A percentile compares a stretch with the other conserved stretches of the same genome.
Conservation (phyloP, 331 rosid genomes). For the Saraca asoca region DNA sequence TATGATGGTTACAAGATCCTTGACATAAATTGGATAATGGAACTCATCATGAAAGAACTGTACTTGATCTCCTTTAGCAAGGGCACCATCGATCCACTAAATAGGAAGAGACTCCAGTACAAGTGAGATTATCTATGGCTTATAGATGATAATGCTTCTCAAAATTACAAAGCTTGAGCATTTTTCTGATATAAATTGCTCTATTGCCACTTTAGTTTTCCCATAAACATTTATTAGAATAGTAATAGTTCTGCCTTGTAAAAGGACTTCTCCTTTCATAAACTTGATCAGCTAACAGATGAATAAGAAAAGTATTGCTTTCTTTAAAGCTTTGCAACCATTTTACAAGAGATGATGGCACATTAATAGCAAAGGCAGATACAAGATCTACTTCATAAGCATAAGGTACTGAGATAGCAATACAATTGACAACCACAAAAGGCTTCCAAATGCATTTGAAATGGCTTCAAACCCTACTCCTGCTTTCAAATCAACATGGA, state of each 20-base stretch:
- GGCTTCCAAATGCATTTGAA: constrained; percentile 72
- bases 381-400: constrained; percentile 75
- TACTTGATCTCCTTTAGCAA: constrained; percentile 59
- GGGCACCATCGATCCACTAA: constrained; percentile 85
- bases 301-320: constrained; percentile 57
- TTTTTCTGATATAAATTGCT: constrained; percentile 66
- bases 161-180: constrained; percentile 69
- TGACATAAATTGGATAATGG: constrained; percentile 83
- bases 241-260: constrained; percentile 76
- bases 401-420: constrained; percentile 85
- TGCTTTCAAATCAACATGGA: constrained; percentile 72
- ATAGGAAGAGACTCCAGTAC: constrained; percentile 91
- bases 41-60: constrained; percentile 85
- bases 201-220: constrained; percentile 79
- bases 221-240: constrained; percentile 80
- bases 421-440: constrained; percentile 81
- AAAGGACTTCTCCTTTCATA: constrained; percentile 81
- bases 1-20: constrained; percentile 66
- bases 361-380: constrained; percentile 75
- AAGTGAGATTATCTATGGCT: constrained; percentile 82
- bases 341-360: constrained; percentile 73
- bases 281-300: constrained; percentile 94
- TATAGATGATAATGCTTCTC: constrained; percentile 93
- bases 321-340: constrained; percentile 69
- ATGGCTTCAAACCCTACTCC: constrained; percentile 75